phyloP scores from a whole-genome alignment of 768 basidiomycete species.

The Russula sp. region DNA sequence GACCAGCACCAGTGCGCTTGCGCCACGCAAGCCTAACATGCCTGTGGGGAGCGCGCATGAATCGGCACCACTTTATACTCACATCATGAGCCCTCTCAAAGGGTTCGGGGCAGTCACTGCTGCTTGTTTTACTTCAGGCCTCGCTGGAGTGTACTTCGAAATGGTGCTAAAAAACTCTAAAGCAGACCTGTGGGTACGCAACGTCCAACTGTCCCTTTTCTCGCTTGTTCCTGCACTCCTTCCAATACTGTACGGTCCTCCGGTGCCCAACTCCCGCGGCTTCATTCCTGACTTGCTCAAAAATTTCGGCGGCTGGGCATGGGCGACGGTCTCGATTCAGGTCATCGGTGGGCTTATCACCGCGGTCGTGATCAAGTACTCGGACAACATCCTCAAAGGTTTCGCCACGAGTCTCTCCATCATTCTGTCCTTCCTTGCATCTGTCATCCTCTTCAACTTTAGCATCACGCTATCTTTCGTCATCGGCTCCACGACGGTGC shows the following conservation, averaged over 20 bases:
- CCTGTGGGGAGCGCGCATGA: conserved; percentile 66
- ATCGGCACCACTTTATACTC: conserved; percentile 47
- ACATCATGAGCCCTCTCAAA: conserved; percentile 74
- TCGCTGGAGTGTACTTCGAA: conserved; percentile 92
- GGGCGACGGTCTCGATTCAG: conserved; percentile 86
- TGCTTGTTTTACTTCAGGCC: conserved; percentile 84
- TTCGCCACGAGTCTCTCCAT: conserved; percentile 95
- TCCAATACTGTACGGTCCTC: conserved; percentile 58
- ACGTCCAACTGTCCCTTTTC: conserved; percentile 83
- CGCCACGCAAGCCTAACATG: conserved; percentile 27
- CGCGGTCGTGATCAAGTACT: conserved; percentile 94
- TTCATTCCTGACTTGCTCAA: conserved; percentile 59
- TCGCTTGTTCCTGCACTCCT: conserved; percentile 84
- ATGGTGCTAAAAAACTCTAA: conserved; percentile 83
- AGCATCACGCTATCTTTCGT: conserved; percentile 81
- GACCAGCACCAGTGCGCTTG: conserved; percentile 36
- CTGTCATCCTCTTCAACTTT: conserved; percentile 87
- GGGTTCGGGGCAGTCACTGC: conserved; percentile 79
- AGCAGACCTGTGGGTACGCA: conserved; percentile 85
- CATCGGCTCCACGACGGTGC: conserved; percentile 77
- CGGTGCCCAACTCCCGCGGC: conserved; percentile 37
- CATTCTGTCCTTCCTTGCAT: conserved; percentile 90
- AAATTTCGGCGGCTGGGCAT: conserved; percentile 92
- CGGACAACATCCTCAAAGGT: conserved; percentile 93
- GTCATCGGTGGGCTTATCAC: conserved; percentile 92